These are phyloP conservation scores for Leucaena leucocephala DNA, from an alignment of 306 rosid species.

Conservation along the genomic window DNA sequence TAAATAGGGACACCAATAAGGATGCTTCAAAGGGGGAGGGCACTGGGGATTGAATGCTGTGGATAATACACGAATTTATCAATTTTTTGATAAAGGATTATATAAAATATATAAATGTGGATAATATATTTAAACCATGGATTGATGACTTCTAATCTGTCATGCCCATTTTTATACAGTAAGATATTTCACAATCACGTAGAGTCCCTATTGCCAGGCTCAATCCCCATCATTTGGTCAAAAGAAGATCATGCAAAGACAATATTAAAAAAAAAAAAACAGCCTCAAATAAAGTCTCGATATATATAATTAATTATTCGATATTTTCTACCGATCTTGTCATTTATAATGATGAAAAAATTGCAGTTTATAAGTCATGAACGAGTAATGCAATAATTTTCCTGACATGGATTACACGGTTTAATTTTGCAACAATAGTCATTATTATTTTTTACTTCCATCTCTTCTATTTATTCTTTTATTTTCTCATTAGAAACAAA, in stretches of 20 bases:
- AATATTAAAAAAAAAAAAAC: not conserved
- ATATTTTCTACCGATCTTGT: too few species aligned
- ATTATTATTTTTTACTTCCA: too few species aligned
- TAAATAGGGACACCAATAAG: slow-evolving; percentile 36
- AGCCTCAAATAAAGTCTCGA: not conserved
- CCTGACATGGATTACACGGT: too few species aligned
- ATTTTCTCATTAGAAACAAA: too few species aligned
- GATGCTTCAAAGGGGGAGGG: slow-evolving; percentile 26
- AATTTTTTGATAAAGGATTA: not conserved
- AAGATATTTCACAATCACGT: not conserved
- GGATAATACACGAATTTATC: slow-evolving; percentile 11
- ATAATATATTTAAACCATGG: slow-evolving; percentile 22
- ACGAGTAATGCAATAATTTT: too few species aligned
- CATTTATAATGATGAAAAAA: too few species aligned
- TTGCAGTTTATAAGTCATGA: too few species aligned
- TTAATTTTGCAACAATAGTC: too few species aligned
- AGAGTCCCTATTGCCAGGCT: not conserved
- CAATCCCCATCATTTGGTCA: slow-evolving; percentile 1
- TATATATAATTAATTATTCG: too few species aligned
- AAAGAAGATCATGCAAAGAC: not conserved
- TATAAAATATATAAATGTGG: slow-evolving; percentile 2
- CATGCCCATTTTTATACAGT: not conserved
- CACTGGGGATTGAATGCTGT: not conserved
- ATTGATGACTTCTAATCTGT: not conserved
- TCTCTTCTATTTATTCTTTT: too few species aligned